Evolutionary conservation across 768 basidiomycete species (phyloP).

Genomic region (Leccinum rimulosum): DNA sequence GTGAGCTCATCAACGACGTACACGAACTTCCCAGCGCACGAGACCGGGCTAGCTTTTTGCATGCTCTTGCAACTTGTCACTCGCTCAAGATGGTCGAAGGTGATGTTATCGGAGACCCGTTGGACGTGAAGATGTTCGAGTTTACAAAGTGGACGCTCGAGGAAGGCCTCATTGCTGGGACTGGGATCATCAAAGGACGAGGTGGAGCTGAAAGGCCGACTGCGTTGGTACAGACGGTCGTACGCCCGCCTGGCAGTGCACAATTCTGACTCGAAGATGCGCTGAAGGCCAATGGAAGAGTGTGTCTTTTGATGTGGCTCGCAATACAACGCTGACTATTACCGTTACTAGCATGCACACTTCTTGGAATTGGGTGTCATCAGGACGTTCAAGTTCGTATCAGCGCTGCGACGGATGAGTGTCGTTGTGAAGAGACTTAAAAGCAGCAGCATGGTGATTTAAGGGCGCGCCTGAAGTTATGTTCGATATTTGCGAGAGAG

Average conservation of each 20-base stretch:
- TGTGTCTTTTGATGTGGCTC: constrained; percentile 30
- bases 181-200: constrained; percentile 66
- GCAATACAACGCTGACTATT: constrained; percentile 1
- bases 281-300: constrained; percentile 77
- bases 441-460: constrained; percentile 94
- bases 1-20: constrained; percentile 84
- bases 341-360: constrained; percentile 72
- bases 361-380: constrained; percentile 97
- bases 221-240: constrained; percentile 93
- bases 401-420: constrained; percentile 91
- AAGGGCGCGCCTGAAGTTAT: constrained; percentile 99
- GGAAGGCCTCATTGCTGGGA: constrained; percentile 76
- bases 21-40: constrained; percentile 73
- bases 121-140: constrained; percentile 97
- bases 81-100: constrained; percentile 89
- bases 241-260: constrained; percentile 91
- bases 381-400: constrained; percentile 94
- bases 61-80: constrained; percentile 95
- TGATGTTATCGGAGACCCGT: constrained; percentile 86
- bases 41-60: constrained; percentile 81
- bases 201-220: constrained; percentile 67
- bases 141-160: constrained; percentile 97
- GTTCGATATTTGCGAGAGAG: constrained; percentile 88
- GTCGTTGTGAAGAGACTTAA: constrained; percentile 95
- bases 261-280: constrained; percentile 93